Percentiles rank a stretch among this genome's conserved stretches.
Conservation (phyloP, 2,329 filamentous ascomycete genomes). For the Ceratocystis eucalypticola region DNA sequence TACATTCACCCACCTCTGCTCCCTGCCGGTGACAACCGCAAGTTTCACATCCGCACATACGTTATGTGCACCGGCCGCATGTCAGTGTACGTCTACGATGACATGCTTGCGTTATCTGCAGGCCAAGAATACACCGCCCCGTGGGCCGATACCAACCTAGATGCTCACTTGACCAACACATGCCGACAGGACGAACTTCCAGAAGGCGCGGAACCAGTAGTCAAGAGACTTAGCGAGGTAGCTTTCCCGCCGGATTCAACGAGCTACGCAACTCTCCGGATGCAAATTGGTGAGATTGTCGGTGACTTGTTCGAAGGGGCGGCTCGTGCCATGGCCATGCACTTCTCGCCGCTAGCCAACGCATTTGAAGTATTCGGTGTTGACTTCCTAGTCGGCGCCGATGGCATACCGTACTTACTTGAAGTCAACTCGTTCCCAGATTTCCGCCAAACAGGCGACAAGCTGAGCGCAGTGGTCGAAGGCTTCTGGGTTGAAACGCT, state of each 20-base stretch:
- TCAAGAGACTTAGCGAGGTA: conserved; percentile 63
- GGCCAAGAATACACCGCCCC: conserved; percentile 58
- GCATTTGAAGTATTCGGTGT: conserved; percentile 87
- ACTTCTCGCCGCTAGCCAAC: conserved; percentile 82
- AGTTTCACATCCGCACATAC: conserved; percentile 93
- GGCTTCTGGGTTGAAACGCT: conserved; percentile 68
- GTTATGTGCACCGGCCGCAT: conserved; percentile 69
- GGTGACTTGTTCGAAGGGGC: conserved; percentile 77
- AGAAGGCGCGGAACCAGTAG: conserved; percentile 40
- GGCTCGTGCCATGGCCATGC: conserved; percentile 66
- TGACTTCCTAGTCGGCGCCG: conserved; percentile 69
- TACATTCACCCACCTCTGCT: conserved; percentile 86
- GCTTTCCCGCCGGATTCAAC: conserved; percentile 37
- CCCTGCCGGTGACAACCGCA: conserved; percentile 51
- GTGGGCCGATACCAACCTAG: conserved; percentile 40
- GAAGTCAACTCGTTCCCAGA: conserved; percentile 96
- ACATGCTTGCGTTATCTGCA: conserved; percentile 90
- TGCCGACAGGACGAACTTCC: conserved; percentile 59
- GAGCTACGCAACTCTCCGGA: conserved; percentile 52
- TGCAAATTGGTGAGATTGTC: conserved; percentile 60
- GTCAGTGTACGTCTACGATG: conserved; percentile 70
- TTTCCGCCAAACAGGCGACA: conserved; percentile 75
- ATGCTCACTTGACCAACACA: conserved; percentile 83
- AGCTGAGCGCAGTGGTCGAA: conserved; percentile 55
- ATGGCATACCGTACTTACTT: conserved; percentile 56